Conservation (phyloP, 768 basidiomycete genomes). For the Tulasnella calospora region DNA sequence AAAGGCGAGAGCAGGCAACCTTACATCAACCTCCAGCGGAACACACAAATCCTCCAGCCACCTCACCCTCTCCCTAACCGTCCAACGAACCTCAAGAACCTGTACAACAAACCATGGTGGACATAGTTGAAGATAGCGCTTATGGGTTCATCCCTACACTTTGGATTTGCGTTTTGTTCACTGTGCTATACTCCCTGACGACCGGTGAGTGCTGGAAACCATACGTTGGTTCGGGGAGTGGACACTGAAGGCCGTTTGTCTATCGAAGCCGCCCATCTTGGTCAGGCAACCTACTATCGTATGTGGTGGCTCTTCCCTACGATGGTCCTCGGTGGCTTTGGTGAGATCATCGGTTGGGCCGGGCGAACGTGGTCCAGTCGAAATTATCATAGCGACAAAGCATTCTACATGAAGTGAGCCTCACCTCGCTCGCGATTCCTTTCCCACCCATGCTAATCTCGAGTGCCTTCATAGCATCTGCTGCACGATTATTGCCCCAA, state of each 20-base stretch:
- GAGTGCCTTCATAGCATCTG: conserved; percentile 40
- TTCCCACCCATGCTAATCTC: neutral
- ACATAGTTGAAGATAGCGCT: conserved; percentile 30
- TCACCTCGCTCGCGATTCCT: neutral
- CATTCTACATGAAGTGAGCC: conserved; percentile 46
- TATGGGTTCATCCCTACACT: conserved; percentile 45
- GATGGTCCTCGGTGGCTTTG: conserved; percentile 43
- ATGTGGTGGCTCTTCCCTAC: conserved; percentile 55
- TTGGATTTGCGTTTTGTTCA: conserved; percentile 40
- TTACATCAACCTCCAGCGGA: neutral
- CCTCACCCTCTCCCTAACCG: too few species aligned
- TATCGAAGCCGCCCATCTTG: conserved; percentile 49
- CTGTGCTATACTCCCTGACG: conserved; percentile 38
- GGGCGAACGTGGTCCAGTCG: conserved; percentile 42
- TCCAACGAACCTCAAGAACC: neutral
- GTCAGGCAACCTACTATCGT: conserved; percentile 43
- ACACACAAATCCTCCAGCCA: neutral
- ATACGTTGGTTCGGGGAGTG: neutral
- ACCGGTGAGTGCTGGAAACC: conserved; percentile 3
- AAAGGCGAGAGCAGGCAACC: neutral
- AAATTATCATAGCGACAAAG: conserved; percentile 25
- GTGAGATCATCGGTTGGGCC: conserved; percentile 54
- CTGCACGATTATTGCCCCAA: conserved; percentile 52
- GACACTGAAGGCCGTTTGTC: conserved; percentile 22
- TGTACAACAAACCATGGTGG: neutral